Base-by-base conservation (phyloP, 176 grass and related monocot genomes). In the Eremochloa ophiuroides region DNA sequence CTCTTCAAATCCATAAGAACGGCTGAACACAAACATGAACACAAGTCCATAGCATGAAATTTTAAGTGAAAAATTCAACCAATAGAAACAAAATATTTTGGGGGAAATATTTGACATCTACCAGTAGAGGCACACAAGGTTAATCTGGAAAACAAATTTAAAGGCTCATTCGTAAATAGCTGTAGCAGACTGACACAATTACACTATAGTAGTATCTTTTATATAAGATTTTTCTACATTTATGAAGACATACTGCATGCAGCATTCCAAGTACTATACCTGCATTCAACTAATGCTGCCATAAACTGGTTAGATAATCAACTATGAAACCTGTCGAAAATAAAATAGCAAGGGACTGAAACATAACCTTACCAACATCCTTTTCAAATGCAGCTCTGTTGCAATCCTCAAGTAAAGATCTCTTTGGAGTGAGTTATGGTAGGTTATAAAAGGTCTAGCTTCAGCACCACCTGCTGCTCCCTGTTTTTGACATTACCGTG, bases 331-430 rank as follows among this genome's bases (percentile, higher is more conserved):
- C 17, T 55, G 46, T 15, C 18, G 39, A 56, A 81, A 43, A 39
- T 5, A 75, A 70, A 26, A 70, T 27, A 43, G 42, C 5, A 22
- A 75, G 59, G 53, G 80, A 65, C 8, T 64, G 62, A 48, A 82
- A 29, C 62, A 65, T 81, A 89, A 91, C 79, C 90, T 93, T 82
- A 95, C 95, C 92, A 98, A 89, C 95, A 98, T 98, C 87, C 92
- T 90, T 88, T 95, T 95, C 84, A 98, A 89, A 66, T 98, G 95
- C 65, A 98, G 76, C 60, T 98, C 95, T 7, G 95, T 98, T 80
- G 95, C 95, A 74, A 98, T 98, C 82, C 92, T 98, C 82, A 98
- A 86, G 86, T 93, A 98, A 80, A 98, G 95, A 91, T 98, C 93
- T 87, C 95, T 98, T 83, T 94, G 92, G 43, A 98, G 90, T 53